These are phyloP conservation scores for Paecilomyces fulvus DNA, from an alignment of 2,329 filamentous ascomycete genomes.

Conservation along the genomic window DNA sequence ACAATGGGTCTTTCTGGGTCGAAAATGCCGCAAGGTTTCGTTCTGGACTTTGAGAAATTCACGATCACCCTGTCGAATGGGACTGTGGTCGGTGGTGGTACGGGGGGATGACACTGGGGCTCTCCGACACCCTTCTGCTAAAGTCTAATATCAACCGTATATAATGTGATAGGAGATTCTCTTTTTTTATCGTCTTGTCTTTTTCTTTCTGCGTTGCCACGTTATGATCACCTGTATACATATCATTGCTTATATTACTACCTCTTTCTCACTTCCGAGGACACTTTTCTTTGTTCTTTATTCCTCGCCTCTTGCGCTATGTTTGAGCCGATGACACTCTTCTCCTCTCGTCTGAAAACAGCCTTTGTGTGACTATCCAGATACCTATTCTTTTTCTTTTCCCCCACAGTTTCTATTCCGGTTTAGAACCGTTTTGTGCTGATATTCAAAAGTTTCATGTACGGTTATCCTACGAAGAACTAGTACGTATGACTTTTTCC, in stretches of 20 bases:
- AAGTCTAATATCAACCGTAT: neutral
- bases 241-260: neutral
- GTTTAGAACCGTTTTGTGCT: neutral
- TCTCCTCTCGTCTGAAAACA: neutral
- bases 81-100: constrained; percentile 17
- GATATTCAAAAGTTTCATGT: neutral
- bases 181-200: too few species aligned
- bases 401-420: neutral
- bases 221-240: neutral
- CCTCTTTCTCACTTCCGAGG: neutral
- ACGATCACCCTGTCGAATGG: constrained; percentile 24
- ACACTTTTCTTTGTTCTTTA: neutral
- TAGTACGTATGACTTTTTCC: neutral
- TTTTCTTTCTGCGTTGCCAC: neutral
- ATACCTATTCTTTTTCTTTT: neutral
- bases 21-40: constrained; percentile 19
- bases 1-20: constrained; percentile 13
- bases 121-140: too few species aligned
- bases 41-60: constrained; percentile 27
- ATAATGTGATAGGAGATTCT: neutral
- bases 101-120: neutral
- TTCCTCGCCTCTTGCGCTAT: neutral
- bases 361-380: neutral
- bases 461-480: neutral
- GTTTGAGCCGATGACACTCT: neutral